These are phyloP conservation scores for Podila epicladia DNA, from an alignment of 192 early-diverging fungal species.

Conservation along the genomic window DNA sequence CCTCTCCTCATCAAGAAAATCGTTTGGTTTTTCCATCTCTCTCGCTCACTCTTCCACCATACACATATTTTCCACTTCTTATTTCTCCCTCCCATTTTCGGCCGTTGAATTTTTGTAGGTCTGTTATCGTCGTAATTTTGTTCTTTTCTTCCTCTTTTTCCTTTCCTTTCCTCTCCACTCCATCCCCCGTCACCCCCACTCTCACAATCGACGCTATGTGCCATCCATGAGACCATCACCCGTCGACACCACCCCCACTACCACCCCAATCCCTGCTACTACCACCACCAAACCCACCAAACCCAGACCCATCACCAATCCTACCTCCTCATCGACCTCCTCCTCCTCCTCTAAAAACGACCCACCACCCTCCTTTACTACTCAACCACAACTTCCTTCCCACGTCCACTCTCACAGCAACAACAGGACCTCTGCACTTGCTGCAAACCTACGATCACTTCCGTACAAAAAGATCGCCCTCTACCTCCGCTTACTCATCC, in stretches of 20 bases:
- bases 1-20: no score
- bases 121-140: background rate
- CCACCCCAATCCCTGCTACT: background rate
- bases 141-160: no score
- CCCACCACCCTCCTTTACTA: background rate
- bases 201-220: background rate
- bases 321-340: background rate
- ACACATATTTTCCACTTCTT: no score
- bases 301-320: background rate
- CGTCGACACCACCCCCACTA: background rate
- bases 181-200: background rate
- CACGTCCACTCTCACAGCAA: background rate
- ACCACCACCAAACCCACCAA: background rate
- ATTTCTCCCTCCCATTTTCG: no score
- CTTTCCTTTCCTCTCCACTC: no score
- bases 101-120: no score
- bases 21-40: no score
- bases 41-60: no score
- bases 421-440: background rate
- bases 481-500: slow-evolving; percentile 18
- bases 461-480: slow-evolving; percentile 10
- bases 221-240: background rate
- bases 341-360: background rate
- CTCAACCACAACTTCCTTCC: no score
- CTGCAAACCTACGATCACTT: background rate